Evolutionary conservation across 1,284 basidiomycete genomes (phyloP), one percentile per base, ranked within the genome.

Genomic region (Fomitopsis palustris): DNA sequence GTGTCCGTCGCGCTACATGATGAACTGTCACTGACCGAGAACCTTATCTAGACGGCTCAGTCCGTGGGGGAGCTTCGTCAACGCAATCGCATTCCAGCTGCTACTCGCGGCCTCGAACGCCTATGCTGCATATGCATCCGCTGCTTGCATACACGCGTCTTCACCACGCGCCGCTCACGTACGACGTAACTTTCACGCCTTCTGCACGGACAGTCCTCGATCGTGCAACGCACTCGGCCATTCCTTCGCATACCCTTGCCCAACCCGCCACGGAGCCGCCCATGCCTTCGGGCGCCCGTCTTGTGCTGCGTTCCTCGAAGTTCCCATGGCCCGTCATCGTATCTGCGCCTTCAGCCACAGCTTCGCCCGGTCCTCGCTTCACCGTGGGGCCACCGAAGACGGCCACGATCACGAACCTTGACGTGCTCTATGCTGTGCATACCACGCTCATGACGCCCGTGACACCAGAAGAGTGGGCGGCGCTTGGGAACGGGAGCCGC

Each of bases 231-330:
- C 79, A 78, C 62, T 74, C 75, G 3, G 74, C 85, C 4, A 80
- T 88, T 27, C 82, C 86, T n/a, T 65, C 78, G 3, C 78, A 80
- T 60, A 84, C 81, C 0, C 80, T 89, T 51, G 70, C 79, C 2
- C 83, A 87, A 66, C 83, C 86, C 17, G 85, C 86, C 38, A 88
- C 86, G 2, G 82, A 86, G 61, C 86, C 87, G 0, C 80, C 75
- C 35, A 74, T 67, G 73, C 69, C 75, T 0, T 77, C 78, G 4
- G 75, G 75, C 27, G 74, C 77, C 1, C 76, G 78, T n/a, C 77
- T 88, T 31, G 74, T 84, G 4, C 78, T 89, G 12, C 78, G 77
- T 53, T 82, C 81, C 47, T 78, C 83, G 56, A 81, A 82, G 60
- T 79, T 88, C 61, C 84, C 85, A 1, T 88, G 87, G 85, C 74